Base-by-base conservation (phyloP, 371 early-diverging fungal species). In the Blakeslea trispora region DNA sequence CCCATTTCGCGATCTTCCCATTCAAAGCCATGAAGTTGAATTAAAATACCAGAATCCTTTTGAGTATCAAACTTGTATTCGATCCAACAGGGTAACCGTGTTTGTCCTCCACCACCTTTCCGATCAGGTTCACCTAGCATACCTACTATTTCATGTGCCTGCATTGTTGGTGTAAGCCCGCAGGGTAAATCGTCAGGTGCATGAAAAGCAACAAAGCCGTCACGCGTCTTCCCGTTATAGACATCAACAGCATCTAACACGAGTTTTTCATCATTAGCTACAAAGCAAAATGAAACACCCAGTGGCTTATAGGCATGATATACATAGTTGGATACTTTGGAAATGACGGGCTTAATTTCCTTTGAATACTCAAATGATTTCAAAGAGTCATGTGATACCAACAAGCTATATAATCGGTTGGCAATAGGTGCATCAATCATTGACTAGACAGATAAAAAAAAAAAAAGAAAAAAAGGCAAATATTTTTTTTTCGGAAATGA, bases 1-100 rank as follows among this genome's bases (percentile, higher is more conserved):
- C 79, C 75, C 79, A 78, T 74, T 40, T 72, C 71, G 31, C 79
- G 69, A 55, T 78, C 79, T 34, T 78, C 79, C 79, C 79, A 78
- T 55, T 78, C 73, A 18, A 75, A 57, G 7, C 79, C 79, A 56
- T 78, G 73, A 6, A 78, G 46, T 48, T 75, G 72, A 37, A 79
- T 72, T 52, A 74, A 24, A 2, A 77, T 59, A 4, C 74, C 72
- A 5, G 68, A 68, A 23, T 50, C 52, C 5, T 65, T 61, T 14
- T 64, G 45, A 4, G 39, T 43, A 10, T 48, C 50, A 41, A 77
- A 74, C 34, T 68, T 57, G 41, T 75, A 79, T 55, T 79, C 76
- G 15, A 79, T 75, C 79, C 79, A 79, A 40, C 79, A 79, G 1
- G 75, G 72, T 53, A 70, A 41, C 28, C 69, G 56, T 13, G 69